Percentiles rank a stretch among this genome's conserved stretches.
These are phyloP conservation scores for Ophiostoma sp. DNA, from an alignment of 2,329 filamentous ascomycete genomes.

Conservation along the genomic window DNA sequence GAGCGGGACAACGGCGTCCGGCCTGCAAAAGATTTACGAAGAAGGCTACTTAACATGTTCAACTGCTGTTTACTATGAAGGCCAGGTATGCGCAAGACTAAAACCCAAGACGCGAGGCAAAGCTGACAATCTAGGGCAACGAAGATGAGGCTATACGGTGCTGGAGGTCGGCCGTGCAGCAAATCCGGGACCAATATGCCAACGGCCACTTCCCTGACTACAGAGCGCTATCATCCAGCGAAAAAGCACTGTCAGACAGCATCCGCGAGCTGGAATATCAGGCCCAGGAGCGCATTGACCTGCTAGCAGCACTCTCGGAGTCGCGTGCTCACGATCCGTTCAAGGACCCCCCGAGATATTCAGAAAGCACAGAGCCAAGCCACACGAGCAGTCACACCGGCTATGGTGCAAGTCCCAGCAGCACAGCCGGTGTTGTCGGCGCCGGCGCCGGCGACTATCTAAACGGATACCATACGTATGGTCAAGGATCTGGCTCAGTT, in stretches of 20 bases:
- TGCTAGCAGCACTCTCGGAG: constrained; percentile 73
- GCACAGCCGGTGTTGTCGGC: background rate
- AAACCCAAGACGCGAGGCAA: too few relatives aligned
- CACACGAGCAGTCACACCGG: background rate
- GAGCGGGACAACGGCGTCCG: constrained; percentile 53
- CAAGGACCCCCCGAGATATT: constrained; percentile 21
- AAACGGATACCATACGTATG: background rate
- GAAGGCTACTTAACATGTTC: constrained; percentile 93
- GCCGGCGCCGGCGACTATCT: background rate
- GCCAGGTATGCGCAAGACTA: constrained; percentile 58
- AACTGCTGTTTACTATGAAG: constrained; percentile 93
- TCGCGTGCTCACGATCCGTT: constrained; percentile 47
- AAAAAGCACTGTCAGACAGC: constrained; percentile 75
- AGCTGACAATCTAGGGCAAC: constrained; percentile 61
- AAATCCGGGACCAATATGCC: constrained; percentile 81
- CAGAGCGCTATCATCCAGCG: constrained; percentile 61
- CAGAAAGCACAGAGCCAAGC: background rate
- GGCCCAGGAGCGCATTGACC: constrained; percentile 86
- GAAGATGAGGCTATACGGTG: constrained; percentile 84
- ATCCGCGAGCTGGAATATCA: constrained; percentile 78
- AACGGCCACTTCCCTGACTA: constrained; percentile 42
- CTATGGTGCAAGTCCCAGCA: constrained; percentile 3
- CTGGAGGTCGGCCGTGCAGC: constrained; percentile 82
- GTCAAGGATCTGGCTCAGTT: background rate
- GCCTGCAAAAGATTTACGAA: constrained; percentile 95